A percentile compares a stretch with the other conserved stretches of the same genome.
phyloP scores from a whole-genome alignment of 75 land plant species.

The Sequoia sempervirens region DNA sequence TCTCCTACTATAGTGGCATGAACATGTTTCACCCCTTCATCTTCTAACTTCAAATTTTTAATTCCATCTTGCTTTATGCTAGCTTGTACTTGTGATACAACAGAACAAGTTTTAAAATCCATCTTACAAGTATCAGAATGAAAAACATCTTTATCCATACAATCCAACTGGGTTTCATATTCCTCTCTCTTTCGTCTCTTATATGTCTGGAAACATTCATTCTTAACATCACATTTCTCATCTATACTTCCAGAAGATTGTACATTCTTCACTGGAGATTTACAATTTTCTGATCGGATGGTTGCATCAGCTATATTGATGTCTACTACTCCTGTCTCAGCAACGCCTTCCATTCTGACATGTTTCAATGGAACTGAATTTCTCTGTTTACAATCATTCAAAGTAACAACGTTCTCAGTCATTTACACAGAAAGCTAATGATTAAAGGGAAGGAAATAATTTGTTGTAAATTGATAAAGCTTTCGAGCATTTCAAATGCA shows the following conservation, averaged over 20 bases:
- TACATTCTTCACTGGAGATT: not conserved
- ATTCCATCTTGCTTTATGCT: not conserved
- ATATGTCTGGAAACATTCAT: not conserved
- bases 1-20: not conserved
- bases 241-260: not conserved
- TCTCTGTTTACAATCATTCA: not conserved
- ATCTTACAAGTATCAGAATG: slow-evolving; percentile 3
- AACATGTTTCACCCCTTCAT: not conserved
- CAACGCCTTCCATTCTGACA: not conserved
- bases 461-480: not conserved
- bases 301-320: not conserved
- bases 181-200: not conserved
- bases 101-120: slow-evolving; percentile 1
- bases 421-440: not conserved
- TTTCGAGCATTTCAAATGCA: not conserved
- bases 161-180: not conserved
- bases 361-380: not conserved
- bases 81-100: not conserved
- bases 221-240: not conserved
- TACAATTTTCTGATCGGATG: not conserved
- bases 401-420: not conserved
- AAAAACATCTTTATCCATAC: not conserved
- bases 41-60: not conserved
- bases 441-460: not conserved
- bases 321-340: not conserved